Percentiles rank a stretch among this genome's conserved stretches.
phyloP scores from a whole-genome alignment of 768 basidiomycete species.

The Basidioascus undulatus region DNA sequence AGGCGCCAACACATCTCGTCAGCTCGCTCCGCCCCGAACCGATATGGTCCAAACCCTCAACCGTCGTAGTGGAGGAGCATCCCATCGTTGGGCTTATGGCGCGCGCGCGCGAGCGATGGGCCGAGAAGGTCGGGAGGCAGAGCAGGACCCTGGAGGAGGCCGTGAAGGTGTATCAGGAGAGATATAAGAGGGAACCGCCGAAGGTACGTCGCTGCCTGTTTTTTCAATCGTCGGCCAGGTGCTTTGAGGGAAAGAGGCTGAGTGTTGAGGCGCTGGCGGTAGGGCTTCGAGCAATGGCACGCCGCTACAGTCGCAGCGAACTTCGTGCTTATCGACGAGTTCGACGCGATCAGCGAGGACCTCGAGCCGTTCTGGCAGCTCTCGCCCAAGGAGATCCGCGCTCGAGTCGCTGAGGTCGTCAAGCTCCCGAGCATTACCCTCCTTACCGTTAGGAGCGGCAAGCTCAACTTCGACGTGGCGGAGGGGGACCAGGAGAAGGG shows the following conservation, averaged over 20 bases:
- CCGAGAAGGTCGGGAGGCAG: conserved; percentile 16
- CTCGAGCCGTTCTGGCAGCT: conserved; percentile 25
- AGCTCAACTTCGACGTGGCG: too few species aligned
- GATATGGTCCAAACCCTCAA: too few species aligned
- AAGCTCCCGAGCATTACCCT: too few species aligned
- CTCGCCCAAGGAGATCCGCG: conserved; percentile 18
- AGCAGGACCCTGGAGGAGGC: conserved; percentile 22
- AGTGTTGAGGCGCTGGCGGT: conserved; percentile 20
- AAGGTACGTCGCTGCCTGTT: conserved; percentile 15
- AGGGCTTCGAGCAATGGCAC: conserved; percentile 21
- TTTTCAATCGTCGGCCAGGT: background rate
- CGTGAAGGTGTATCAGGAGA: conserved; percentile 20
- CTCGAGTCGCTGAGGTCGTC: too few species aligned
- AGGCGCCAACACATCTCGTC: too few species aligned
- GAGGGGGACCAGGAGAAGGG: too few species aligned
- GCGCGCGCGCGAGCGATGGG: conserved; percentile 20
- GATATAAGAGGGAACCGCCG: conserved; percentile 21
- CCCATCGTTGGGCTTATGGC: conserved; percentile 24
- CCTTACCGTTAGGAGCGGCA: too few species aligned
- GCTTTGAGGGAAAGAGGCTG: background rate
- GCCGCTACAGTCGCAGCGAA: too few species aligned
- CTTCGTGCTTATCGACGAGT: conserved; percentile 27
- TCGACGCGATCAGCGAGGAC: conserved; percentile 24
- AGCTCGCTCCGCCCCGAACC: too few species aligned
- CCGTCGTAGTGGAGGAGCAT: too few species aligned